Percentiles rank a stretch among this genome's conserved stretches.
phyloP scores from a whole-genome alignment of 345 rosid species.

The Balakata baccata region DNA sequence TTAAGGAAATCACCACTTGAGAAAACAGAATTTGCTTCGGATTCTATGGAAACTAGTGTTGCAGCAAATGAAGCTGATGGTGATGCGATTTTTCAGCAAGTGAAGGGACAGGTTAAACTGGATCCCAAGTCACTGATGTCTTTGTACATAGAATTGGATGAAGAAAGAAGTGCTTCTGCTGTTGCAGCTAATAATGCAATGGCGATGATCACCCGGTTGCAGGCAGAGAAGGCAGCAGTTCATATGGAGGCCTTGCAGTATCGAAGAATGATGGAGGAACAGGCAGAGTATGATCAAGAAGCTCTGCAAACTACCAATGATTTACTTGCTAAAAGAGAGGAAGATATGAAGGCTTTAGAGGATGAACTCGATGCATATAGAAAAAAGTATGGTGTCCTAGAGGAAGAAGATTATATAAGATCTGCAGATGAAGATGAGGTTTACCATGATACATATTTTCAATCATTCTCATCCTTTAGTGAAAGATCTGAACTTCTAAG shows the following conservation, averaged over 20 bases:
- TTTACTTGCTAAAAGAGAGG: constrained; percentile 55
- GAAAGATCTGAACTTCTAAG: constrained; percentile 27
- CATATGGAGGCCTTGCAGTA: constrained; percentile 98
- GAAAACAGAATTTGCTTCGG: constrained; percentile 46
- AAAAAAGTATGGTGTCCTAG: constrained; percentile 47
- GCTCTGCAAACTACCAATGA: constrained; percentile 57
- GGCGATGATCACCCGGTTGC: constrained; percentile 92
- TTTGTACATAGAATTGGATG: constrained; percentile 86
- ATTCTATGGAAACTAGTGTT: constrained; percentile 30
- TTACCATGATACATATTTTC: constrained; percentile 24
- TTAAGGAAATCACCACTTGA: constrained; percentile 50
- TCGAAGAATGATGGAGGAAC: constrained; percentile 98
- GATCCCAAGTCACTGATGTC: constrained; percentile 80
- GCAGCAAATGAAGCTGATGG: constrained; percentile 41
- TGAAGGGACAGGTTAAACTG: constrained; percentile 71
- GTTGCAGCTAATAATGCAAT: constrained; percentile 91
- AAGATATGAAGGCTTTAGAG: constrained; percentile 54
- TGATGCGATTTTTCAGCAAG: constrained; percentile 33
- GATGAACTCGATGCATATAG: constrained; percentile 66
- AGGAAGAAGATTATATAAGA: constrained; percentile 32
- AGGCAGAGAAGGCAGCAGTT: constrained; percentile 81
- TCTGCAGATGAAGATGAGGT: constrained; percentile 26
- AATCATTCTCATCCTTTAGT: constrained; percentile 19
- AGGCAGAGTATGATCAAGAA: constrained; percentile 88
- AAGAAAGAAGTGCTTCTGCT: constrained; percentile 83